Evolutionary conservation across 2,329 filamentous ascomycete genomes (phyloP).

Genomic region (Bimuria novae-zelandiae): DNA sequence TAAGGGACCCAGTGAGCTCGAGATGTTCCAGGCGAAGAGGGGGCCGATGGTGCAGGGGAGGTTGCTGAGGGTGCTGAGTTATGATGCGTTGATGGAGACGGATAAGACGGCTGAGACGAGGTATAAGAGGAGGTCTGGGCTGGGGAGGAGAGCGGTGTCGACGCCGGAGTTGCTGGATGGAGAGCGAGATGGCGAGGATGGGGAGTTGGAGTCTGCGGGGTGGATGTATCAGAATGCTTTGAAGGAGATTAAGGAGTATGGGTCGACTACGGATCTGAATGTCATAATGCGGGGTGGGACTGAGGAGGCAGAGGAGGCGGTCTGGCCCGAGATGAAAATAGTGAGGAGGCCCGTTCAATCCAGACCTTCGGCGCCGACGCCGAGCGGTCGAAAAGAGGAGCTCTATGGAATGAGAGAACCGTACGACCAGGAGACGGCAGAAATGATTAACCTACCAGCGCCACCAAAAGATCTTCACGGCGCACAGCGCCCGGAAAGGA

Average conservation of each 20-base stretch:
- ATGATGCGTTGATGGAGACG: not conserved
- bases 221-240: not conserved
- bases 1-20: not conserved
- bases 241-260: not conserved
- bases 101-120: not conserved
- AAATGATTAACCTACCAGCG: not conserved
- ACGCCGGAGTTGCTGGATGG: not conserved
- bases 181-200: not conserved
- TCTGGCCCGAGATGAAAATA: too few relatives aligned
- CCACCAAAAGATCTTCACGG: not conserved
- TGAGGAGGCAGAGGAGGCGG: not conserved
- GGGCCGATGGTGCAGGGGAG: constrained; percentile 2
- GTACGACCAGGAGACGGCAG: not conserved
- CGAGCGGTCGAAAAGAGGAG: too few relatives aligned
- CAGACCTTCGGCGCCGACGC: not conserved
- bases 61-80: constrained; percentile 1
- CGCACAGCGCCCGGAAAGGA: not conserved
- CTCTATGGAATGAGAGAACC: not conserved
- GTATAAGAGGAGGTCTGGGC: not conserved
- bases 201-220: not conserved
- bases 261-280: not conserved
- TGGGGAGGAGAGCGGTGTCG: not conserved
- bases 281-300: not conserved
- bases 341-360: not conserved
- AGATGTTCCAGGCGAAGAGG: not conserved